Percentiles rank a stretch among this genome's conserved stretches.
Conservation (phyloP, 768 basidiomycete genomes). For the Lentinula aciculospora region DNA sequence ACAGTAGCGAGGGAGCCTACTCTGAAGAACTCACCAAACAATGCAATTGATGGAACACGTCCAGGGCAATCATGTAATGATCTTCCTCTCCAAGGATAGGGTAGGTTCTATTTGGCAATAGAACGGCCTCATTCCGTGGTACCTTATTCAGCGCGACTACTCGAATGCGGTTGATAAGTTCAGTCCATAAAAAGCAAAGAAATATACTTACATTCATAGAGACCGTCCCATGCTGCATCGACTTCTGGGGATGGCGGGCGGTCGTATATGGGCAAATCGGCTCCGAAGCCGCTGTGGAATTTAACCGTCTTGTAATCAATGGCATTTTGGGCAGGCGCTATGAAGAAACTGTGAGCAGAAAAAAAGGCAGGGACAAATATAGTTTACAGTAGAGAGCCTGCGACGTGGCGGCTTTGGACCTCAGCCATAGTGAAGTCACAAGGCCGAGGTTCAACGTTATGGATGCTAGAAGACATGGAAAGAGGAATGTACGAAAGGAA, state of each 20-base stretch:
- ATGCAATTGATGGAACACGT: conserved; percentile 20
- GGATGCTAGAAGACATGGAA: background rate
- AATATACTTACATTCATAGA: conserved; percentile 15
- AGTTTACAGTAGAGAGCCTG: conserved; percentile 7
- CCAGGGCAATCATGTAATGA: conserved; percentile 18
- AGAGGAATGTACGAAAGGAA: background rate
- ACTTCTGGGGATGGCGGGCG: conserved; percentile 17
- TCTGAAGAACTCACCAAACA: conserved; percentile 16
- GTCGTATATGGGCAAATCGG: conserved; percentile 14
- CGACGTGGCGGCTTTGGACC: background rate
- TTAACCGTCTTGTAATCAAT: conserved; percentile 16
- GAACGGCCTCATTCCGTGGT: conserved; percentile 15
- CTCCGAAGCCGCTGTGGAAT: conserved; percentile 17
- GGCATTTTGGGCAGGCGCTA: conserved; percentile 18
- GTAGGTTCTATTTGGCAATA: conserved; percentile 18
- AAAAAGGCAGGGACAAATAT: background rate
- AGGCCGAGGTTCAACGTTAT: background rate
- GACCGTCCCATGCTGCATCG: conserved; percentile 17
- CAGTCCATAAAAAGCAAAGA: background rate
- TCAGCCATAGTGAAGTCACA: background rate
- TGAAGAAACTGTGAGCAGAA: background rate
- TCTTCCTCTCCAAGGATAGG: conserved; percentile 17
- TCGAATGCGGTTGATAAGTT: background rate
- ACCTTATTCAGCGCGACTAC: conserved; percentile 18
- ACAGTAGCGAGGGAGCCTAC: background rate